phyloP scores from a whole-genome alignment of 208 protist species.

The Angomonas ambiguus region DNA sequence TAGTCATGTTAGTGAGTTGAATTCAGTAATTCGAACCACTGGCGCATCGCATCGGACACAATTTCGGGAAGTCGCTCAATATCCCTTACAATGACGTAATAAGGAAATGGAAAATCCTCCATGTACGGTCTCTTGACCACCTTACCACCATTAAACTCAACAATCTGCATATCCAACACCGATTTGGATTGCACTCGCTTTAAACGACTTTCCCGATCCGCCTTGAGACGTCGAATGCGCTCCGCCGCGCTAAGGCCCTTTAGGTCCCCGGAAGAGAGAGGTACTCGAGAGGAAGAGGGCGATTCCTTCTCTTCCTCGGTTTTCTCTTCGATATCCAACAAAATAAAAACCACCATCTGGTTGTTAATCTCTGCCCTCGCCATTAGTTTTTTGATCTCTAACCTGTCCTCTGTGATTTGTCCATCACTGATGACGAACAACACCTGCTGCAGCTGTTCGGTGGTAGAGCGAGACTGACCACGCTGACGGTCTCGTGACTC shows the following conservation, averaged over 20 bases:
- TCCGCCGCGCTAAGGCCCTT: conserved; percentile 67
- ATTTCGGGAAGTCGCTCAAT: conserved; percentile 94
- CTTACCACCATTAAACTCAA: conserved; percentile 80
- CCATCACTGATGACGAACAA: conserved; percentile 98
- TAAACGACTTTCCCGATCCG: conserved; percentile 71
- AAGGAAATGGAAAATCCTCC: conserved; percentile 99
- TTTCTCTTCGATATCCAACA: conserved; percentile 87
- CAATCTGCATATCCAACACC: conserved; percentile 88
- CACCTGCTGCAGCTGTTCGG: conserved; percentile 93
- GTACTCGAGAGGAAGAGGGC: not conserved
- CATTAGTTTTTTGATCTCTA: conserved; percentile 77
- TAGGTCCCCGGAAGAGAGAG: conserved; percentile 45
- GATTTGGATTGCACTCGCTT: conserved; percentile 84
- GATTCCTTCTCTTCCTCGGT: not conserved
- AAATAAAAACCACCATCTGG: conserved; percentile 94
- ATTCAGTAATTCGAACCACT: conserved; percentile 98
- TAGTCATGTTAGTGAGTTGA: conserved; percentile 19
- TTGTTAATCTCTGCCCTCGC: conserved; percentile 88
- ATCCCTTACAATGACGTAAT: conserved; percentile 98
- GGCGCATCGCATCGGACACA: conserved; percentile 97
- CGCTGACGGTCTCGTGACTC: conserved; percentile 60
- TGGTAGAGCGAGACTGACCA: conserved; percentile 76
- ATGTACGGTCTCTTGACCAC: conserved; percentile 94
- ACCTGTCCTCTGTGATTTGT: conserved; percentile 89
- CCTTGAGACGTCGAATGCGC: conserved; percentile 82